phyloP scores from a whole-genome alignment of 2,329 filamentous ascomycete species.

The Pseudovirgaria hyperparasitica region DNA sequence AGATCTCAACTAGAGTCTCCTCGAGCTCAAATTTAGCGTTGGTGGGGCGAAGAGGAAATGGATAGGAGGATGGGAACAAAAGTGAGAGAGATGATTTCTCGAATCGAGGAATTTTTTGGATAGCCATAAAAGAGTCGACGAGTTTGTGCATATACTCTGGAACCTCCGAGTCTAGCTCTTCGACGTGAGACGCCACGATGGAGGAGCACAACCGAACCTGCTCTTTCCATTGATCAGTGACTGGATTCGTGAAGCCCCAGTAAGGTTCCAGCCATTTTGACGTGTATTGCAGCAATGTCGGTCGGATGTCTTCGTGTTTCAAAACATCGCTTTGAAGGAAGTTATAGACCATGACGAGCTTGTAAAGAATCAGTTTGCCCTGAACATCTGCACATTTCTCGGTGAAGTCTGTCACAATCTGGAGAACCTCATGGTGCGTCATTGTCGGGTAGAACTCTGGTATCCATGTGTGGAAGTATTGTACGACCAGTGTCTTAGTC shows the following conservation, averaged over 20 bases:
- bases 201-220: conserved; percentile 91
- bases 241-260: conserved; percentile 65
- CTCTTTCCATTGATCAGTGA: conserved; percentile 79
- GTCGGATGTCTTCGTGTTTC: conserved; percentile 60
- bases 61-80: conserved; percentile 80
- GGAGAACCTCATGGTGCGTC: conserved; percentile 70
- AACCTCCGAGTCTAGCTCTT: conserved; percentile 65
- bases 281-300: conserved; percentile 65
- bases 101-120: conserved; percentile 52
- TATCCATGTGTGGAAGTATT: conserved; percentile 96
- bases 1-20: conserved; percentile 78
- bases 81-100: conserved; percentile 58
- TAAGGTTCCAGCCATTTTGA: conserved; percentile 85
- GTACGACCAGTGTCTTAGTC: conserved; percentile 86
- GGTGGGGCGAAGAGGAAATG: conserved; percentile 65
- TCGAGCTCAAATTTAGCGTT: conserved; percentile 55
- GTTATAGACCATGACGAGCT: conserved; percentile 84
- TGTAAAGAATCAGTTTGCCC: conserved; percentile 84
- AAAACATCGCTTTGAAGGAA: conserved; percentile 77
- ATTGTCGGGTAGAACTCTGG: conserved; percentile 73
- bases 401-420: conserved; percentile 86
- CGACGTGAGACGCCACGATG: conserved; percentile 74
- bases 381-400: conserved; percentile 79
- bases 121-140: conserved; percentile 73
- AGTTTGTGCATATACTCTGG: conserved; percentile 86